Evolutionary conservation across 768 basidiomycete genomes (phyloP), one percentile per base, ranked within the genome.

Genomic region (Boletellus ananas): DNA sequence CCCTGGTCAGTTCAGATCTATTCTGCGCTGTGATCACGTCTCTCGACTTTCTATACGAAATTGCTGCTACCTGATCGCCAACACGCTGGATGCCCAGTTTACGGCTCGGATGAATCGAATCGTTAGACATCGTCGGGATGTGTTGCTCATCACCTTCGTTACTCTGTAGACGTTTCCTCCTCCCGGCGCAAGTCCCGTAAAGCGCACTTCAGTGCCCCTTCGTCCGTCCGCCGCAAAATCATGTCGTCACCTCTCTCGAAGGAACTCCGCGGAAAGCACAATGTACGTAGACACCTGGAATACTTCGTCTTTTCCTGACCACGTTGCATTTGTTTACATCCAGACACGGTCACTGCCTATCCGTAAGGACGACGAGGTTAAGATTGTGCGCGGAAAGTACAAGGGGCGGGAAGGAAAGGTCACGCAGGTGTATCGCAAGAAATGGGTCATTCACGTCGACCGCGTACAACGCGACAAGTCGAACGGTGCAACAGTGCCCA

Each of bases 341-440:
- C 60, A 95, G 93, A 74, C 84, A 60, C 94, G 94, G 59, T 91
- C 94, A 51, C 74, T 97, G 53, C 93, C 96, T 49, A 83, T 98
- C 65, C 89, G 96, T 67, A 97, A 97, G 72, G 95, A 97, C 63
- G 95, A 99, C 71, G 95, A 98, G 75, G 95, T 98, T 58, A 79
- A 87, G 67, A 93, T 99, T 63, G 90, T 97, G 53, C 83, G 95
- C 58, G 95, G 95, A 49, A 94, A 95, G 72, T 94, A 96, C 83
- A 96, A 96, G 80, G 95, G 96, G 45, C 84, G 94, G 67, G 95
- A 99, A 79, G 95, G 95, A 65, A 97, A 97, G 77, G 85, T 99
- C 56, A 91, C 90, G 52, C 87, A 94, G 74, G 94, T 97, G 58
- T 95, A 94, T 81, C 89, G 94, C 71, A 95, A 95, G 85, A 94